These are phyloP conservation scores for Tetragonia tetragonoides DNA, from an alignment of 148 eudicot genomes.

Conservation along the genomic window DNA sequence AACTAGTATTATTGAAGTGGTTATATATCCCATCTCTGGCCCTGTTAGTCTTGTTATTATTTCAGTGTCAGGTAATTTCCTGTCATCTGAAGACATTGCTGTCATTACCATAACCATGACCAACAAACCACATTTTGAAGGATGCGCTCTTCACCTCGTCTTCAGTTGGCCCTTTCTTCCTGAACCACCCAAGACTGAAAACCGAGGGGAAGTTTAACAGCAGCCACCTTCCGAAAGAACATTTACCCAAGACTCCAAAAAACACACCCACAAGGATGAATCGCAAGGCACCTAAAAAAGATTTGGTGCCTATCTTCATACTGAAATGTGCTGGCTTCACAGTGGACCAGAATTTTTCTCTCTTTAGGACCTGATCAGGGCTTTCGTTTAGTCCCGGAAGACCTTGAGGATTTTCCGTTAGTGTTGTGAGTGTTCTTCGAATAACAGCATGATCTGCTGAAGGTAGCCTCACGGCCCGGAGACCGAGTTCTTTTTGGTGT, in stretches of 20 bases:
- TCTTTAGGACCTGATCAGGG: constrained; percentile 40
- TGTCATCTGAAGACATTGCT: constrained; percentile 27
- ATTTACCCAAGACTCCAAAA: constrained; percentile 55
- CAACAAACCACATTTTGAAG: constrained; percentile 94
- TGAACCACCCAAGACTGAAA: constrained; percentile 76
- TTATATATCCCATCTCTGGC: constrained; percentile 77
- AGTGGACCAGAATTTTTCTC: constrained; percentile 71
- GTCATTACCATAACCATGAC: constrained; percentile 55
- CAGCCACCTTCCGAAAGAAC: constrained; percentile 66
- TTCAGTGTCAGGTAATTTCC: constrained; percentile 51
- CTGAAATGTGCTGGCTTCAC: constrained; percentile 88
- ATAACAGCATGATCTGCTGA: constrained; percentile 83
- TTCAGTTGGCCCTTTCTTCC: constrained; percentile 74
- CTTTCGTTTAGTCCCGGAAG: constrained; percentile 67
- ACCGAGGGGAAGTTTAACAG: constrained; percentile 71
- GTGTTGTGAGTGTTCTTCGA: constrained; percentile 57
- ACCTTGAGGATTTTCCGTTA: constrained; percentile 70
- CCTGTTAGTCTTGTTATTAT: constrained; percentile 81
- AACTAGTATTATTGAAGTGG: constrained; percentile 67
- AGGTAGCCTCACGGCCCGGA: constrained; percentile 83
- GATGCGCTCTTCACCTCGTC: constrained; percentile 78
- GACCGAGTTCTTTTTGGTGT: constrained; percentile 64
- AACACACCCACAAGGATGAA: constrained; percentile 51
- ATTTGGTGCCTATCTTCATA: constrained; percentile 68
- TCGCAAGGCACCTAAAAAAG: constrained; percentile 43